These are phyloP conservation scores for Cicer bijugum DNA, from an alignment of 306 rosid genomes.

Conservation along the genomic window DNA sequence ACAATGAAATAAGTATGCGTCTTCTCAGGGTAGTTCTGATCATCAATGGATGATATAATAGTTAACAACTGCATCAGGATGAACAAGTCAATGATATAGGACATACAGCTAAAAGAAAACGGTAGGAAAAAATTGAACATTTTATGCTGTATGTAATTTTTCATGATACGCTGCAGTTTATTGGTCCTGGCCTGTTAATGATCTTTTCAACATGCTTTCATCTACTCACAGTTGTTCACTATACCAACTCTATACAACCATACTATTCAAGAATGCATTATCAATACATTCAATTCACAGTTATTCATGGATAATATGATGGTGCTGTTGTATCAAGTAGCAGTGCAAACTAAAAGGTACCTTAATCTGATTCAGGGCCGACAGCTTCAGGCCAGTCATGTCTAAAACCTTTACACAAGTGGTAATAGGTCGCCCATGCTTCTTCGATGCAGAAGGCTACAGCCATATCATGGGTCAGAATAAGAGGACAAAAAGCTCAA, in stretches of 20 bases:
- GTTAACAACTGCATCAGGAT: conserved; percentile 71
- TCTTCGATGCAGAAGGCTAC: conserved; percentile 89
- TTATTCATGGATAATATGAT: neutral
- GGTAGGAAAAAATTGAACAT: neutral
- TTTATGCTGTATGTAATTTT: neutral
- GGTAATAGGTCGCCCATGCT: conserved; percentile 71
- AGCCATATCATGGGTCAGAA: conserved; percentile 44
- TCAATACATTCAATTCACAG: conserved; percentile 32
- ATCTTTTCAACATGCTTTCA: conserved; percentile 21
- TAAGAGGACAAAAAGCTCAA: conserved; percentile 23
- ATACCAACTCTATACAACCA: conserved; percentile 33
- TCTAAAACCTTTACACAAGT: conserved; percentile 87
- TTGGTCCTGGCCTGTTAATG: conserved; percentile 17
- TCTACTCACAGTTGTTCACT: conserved; percentile 1
- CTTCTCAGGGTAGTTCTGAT: conserved; percentile 94
- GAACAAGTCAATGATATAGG: conserved; percentile 38
- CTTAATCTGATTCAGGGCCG: conserved; percentile 89
- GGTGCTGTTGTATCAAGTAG: conserved; percentile 15
- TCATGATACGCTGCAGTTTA: conserved; percentile 18
- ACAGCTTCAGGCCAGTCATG: conserved; percentile 93
- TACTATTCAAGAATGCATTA: conserved; percentile 8
- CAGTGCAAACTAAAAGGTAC: conserved; percentile 48
- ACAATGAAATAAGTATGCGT: conserved; percentile 82
- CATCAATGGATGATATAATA: conserved; percentile 85
- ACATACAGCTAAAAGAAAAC: neutral